Conservation (phyloP, 768 basidiomycete species). For the Lepiota brunneoincarnata region DNA sequence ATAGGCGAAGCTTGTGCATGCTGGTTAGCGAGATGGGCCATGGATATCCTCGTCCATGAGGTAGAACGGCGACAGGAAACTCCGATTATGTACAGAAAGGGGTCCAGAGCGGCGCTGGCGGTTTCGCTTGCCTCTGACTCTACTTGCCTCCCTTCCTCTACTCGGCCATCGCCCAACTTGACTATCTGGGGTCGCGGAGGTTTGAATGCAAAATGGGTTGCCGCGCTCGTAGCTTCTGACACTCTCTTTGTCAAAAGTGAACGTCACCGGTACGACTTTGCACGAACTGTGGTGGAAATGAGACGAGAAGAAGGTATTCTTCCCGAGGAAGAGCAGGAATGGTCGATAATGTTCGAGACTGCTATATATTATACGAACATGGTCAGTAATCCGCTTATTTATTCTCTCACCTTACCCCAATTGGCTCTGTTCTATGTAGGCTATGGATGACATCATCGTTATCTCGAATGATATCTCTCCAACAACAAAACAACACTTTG, state of each 20-base stretch:
- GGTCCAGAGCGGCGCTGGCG: slow-evolving; percentile 19
- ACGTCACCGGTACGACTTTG: slow-evolving; percentile 76
- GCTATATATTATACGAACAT: slow-evolving; percentile 88
- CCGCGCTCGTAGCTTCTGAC: slow-evolving; percentile 74
- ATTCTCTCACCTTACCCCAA: slow-evolving; percentile 9
- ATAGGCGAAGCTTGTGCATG: slow-evolving; percentile 87
- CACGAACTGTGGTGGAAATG: slow-evolving; percentile 72
- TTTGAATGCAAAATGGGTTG: slow-evolving; percentile 68
- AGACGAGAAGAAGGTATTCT: slow-evolving; percentile 53
- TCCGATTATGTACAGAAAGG: slow-evolving; percentile 15
- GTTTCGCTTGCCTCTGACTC: slow-evolving; percentile 12
- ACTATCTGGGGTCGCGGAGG: slow-evolving; percentile 76
- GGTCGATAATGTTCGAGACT: slow-evolving; percentile 64
- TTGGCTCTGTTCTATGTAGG: slow-evolving; percentile 36
- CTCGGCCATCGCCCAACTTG: slow-evolving; percentile 28
- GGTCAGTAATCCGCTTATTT: slow-evolving; percentile 41
- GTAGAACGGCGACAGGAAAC: slow-evolving; percentile 30
- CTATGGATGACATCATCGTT: slow-evolving; percentile 73
- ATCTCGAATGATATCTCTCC: slow-evolving; percentile 78
- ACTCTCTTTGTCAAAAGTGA: slow-evolving; percentile 78
- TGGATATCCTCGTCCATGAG: slow-evolving; percentile 72
- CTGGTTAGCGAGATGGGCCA: slow-evolving; percentile 87
- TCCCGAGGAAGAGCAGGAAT: slow-evolving; percentile 66
- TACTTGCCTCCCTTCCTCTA: slow-evolving; percentile 12
- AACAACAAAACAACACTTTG: slow-evolving; percentile 64